These are phyloP conservation scores for Phytophthora meadii DNA, from an alignment of 352 stramenopile species.

Conservation along the genomic window DNA sequence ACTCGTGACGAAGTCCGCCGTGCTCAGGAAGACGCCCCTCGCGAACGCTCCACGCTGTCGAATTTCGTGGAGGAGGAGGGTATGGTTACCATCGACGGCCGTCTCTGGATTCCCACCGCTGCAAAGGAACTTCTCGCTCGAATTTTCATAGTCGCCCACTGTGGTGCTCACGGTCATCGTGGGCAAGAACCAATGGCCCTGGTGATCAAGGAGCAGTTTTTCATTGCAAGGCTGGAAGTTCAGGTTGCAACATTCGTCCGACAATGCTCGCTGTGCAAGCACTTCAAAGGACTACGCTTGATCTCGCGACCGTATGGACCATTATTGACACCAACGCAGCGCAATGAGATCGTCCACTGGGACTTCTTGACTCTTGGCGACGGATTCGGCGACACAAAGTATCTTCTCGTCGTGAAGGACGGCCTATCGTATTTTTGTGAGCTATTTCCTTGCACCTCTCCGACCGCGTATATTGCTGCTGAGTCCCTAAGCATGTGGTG, in stretches of 20 bases:
- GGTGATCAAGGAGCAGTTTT: background rate
- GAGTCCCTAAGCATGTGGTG: too few species aligned
- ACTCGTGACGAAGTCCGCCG: too few species aligned
- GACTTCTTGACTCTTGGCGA: background rate
- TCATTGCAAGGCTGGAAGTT: background rate
- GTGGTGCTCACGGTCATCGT: slow-evolving; percentile 8
- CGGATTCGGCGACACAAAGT: background rate
- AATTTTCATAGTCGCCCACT: too few species aligned
- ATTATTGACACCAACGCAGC: background rate
- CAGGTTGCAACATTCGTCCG: slow-evolving; percentile 3
- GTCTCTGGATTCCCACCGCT: too few species aligned
- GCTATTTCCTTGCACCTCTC: too few species aligned
- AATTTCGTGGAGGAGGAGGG: too few species aligned
- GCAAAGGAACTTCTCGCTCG: too few species aligned
- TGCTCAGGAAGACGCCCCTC: too few species aligned
- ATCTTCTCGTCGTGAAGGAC: background rate
- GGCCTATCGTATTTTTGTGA: background rate
- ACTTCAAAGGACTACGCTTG: slow-evolving; percentile 7
- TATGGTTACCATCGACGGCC: too few species aligned
- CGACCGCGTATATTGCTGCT: too few species aligned
- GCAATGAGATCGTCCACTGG: background rate
- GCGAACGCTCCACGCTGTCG: too few species aligned
- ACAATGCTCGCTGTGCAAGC: slow-evolving; percentile 17
- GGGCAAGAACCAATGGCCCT: slow-evolving; percentile 6
- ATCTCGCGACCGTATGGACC: background rate